phyloP scores from a whole-genome alignment of 306 rosid genomes.

The Oemleria cerasiformis region DNA sequence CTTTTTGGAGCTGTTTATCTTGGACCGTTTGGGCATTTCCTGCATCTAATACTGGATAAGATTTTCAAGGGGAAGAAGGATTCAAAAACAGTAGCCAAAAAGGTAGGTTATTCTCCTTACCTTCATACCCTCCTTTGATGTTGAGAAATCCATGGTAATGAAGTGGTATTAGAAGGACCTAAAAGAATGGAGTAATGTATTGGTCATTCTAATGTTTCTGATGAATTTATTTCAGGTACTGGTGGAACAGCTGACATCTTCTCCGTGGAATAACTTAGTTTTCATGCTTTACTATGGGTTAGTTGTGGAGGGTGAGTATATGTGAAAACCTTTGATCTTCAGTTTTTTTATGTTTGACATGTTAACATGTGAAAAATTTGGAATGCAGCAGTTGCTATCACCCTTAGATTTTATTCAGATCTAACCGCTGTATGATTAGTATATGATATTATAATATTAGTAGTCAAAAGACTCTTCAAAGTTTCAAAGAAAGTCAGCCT shows the following conservation, averaged over 20 bases:
- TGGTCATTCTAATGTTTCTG: not conserved
- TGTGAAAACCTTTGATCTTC: conserved; percentile 21
- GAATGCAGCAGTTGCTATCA: not conserved
- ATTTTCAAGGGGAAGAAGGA: conserved; percentile 94
- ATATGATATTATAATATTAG: conserved; percentile 3
- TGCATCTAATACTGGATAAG: conserved; percentile 61
- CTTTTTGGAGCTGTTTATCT: conserved; percentile 82
- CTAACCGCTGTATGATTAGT: not conserved
- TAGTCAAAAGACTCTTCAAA: conserved; percentile 2
- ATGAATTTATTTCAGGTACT: conserved; percentile 56
- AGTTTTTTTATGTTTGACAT: conserved; percentile 9
- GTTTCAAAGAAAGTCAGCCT: conserved; percentile 7
- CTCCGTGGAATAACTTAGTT: conserved; percentile 85
- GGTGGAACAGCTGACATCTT: conserved; percentile 79
- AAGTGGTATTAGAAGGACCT: no score
- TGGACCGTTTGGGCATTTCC: conserved; percentile 94
- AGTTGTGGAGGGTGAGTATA: conserved; percentile 68
- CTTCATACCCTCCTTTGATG: conserved; percentile 14
- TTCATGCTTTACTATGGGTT: conserved; percentile 84
- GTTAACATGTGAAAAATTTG: conserved; percentile 19
- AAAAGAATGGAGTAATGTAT: not conserved
- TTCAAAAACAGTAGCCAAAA: conserved; percentile 77
- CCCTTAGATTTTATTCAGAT: not conserved
- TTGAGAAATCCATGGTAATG: not conserved
- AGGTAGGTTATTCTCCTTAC: conserved; percentile 44